phyloP scores from a whole-genome alignment of 2,329 filamentous ascomycete genomes.

The Ophiostoma sp. region DNA sequence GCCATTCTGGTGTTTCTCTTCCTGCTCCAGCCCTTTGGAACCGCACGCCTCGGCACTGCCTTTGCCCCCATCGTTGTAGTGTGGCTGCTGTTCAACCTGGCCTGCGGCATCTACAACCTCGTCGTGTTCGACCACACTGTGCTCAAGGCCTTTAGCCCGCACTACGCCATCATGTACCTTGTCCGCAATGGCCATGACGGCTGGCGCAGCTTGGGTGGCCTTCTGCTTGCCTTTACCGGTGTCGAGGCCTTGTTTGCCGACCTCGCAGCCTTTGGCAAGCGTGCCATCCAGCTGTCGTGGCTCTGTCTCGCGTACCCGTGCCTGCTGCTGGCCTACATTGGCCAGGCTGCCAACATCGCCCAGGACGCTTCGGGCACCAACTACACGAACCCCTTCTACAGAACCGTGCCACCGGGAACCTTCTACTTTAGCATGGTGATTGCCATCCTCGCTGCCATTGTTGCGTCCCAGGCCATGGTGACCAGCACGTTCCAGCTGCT shows the following conservation, averaged over 20 bases:
- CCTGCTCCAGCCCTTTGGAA: conserved; percentile 59
- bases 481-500: conserved; percentile 66
- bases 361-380: conserved; percentile 48
- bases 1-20: conserved; percentile 61
- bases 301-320: conserved; percentile 63
- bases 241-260: conserved; percentile 77
- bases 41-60: conserved; percentile 50
- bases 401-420: conserved; percentile 60
- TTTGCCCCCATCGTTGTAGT: conserved; percentile 64
- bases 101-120: conserved; percentile 60
- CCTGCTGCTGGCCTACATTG: conserved; percentile 59
- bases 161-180: conserved; percentile 57
- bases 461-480: conserved; percentile 74
- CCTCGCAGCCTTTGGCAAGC: conserved; percentile 65
- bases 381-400: conserved; percentile 68
- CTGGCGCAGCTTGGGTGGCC: conserved; percentile 63
- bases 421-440: conserved; percentile 61
- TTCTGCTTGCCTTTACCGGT: conserved; percentile 68
- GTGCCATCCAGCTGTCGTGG: conserved; percentile 70
- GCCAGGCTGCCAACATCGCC: conserved; percentile 69
- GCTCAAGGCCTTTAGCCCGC: conserved; percentile 52
- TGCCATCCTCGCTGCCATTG: conserved; percentile 64
- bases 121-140: conserved; percentile 48
- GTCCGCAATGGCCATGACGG: conserved; percentile 53
- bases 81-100: conserved; percentile 60